A percentile compares a stretch with the other conserved stretches of the same genome.
Conservation (phyloP, 1,139 yeast genomes). For the Geotrichum klebahnii region DNA sequence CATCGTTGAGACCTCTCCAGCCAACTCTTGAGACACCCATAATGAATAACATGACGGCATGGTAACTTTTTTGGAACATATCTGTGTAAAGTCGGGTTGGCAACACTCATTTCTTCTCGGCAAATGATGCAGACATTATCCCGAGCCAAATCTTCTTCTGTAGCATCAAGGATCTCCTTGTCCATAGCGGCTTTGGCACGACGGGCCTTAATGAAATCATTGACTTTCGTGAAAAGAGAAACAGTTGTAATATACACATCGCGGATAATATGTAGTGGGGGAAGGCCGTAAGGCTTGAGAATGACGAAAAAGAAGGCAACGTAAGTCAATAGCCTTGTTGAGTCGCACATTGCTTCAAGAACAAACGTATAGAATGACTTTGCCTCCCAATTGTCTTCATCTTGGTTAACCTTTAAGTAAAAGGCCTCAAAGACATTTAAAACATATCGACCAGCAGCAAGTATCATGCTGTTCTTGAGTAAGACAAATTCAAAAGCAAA, state of each 20-base stretch:
- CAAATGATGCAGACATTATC: constrained; percentile 76
- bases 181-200: constrained; percentile 66
- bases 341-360: constrained; percentile 51
- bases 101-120: constrained; percentile 67
- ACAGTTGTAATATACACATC: constrained; percentile 58
- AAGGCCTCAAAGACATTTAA: constrained; percentile 58
- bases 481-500: constrained; percentile 78
- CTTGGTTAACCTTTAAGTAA: constrained; percentile 47
- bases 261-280: constrained; percentile 62
- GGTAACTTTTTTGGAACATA: constrained; percentile 66
- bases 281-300: constrained; percentile 46
- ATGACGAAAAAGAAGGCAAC: constrained; percentile 50
- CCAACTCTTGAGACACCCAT: constrained; percentile 92
- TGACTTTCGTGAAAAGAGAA: constrained; percentile 49
- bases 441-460: constrained; percentile 48
- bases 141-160: constrained; percentile 60
- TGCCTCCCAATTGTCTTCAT: constrained; percentile 67
- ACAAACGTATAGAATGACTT: constrained; percentile 59
- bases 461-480: constrained; percentile 53
- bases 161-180: constrained; percentile 49
- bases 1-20: constrained; percentile 85
- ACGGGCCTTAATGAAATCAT: constrained; percentile 52
- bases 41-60: constrained; percentile 85
- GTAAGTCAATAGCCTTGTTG: constrained; percentile 44
- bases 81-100: constrained; percentile 42